Evolutionary conservation across 176 grass and related monocot species (phyloP), one percentile per base, ranked within the genome.

Genomic region (Pontederia crassipes): DNA sequence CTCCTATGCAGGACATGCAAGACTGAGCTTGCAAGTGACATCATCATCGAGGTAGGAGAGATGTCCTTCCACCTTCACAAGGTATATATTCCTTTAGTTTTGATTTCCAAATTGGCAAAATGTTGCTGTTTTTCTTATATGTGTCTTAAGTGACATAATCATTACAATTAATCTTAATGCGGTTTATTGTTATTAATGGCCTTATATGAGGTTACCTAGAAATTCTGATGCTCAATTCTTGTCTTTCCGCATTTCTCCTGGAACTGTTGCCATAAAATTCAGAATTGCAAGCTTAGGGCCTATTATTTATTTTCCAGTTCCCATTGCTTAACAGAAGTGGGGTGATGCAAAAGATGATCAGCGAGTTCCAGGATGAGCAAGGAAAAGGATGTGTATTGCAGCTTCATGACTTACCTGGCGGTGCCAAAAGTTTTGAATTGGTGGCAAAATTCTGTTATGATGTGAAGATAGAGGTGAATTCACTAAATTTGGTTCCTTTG

Each of bases 361-460:
- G 74, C 20, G 60, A 86, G 8, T 71, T 69, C 26, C 45, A 35
- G 28, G 52, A 28, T 2, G 74, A 61, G 4, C 54, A 27, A 8
- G 18, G 10, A 18, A 81, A 70, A 7, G 54, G 52, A 0, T 85
- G 84, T 51, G 74, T 55, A 7, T 66, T 88, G 13, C 35, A 49
- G 15, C 72, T 94, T 13, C 64, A 80, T 70, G 84, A 80, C 69
- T 27, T 94, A 20, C 89, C 89, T 10, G 89, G 84, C 40, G 78
- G 81, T 4, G 12, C 60, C 4, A 59, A 55, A 12, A 63, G 84
- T 17, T 94, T 94, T 74, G 71, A 74, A 66, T 74, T 79, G 7
- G 81, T 65, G 0, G 83, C 68, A 35, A 78, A 68, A 67, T 94
- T 94, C 81, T 88, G 81, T 80, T 94, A 94, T 35, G 89, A 85